A percentile compares a stretch with the other conserved stretches of the same genome.
Conservation (phyloP, 2,329 filamentous ascomycete species). For the Neonectria sp. region DNA sequence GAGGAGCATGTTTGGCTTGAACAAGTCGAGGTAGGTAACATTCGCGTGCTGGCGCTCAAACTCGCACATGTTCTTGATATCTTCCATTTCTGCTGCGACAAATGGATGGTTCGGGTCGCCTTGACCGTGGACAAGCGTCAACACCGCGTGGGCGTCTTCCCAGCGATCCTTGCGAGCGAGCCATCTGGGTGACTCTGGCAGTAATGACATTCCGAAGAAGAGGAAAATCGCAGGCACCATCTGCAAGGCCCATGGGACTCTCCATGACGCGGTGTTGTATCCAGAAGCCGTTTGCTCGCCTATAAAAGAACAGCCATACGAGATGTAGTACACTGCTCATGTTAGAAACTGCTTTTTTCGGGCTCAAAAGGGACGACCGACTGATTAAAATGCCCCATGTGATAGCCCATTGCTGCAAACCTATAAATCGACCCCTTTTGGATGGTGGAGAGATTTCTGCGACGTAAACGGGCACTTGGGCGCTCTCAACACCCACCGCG, state of each 20-base stretch:
- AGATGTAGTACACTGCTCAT: no score
- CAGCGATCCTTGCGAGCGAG: conserved; percentile 74
- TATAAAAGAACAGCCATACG: conserved; percentile 75
- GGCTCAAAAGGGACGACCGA: no score
- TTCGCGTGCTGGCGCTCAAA: conserved; percentile 80
- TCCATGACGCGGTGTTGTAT: conserved; percentile 61
- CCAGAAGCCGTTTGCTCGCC: conserved; percentile 47
- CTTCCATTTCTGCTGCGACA: no score
- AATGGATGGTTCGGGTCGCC: conserved; percentile 76
- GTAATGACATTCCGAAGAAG: no score
- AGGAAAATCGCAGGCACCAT: conserved; percentile 74
- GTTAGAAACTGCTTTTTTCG: no score
- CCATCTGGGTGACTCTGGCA: conserved; percentile 76
- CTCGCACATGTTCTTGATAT: conserved; percentile 81
- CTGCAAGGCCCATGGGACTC: conserved; percentile 76
- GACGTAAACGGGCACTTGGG: conserved; percentile 77
- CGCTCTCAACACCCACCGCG: conserved; percentile 73
- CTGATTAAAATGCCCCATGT: conserved; percentile 71
- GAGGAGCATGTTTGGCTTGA: conserved; percentile 76
- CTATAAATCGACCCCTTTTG: conserved; percentile 73
- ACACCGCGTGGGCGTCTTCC: conserved; percentile 68
- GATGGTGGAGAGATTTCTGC: conserved; percentile 71
- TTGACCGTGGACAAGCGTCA: conserved; percentile 74
- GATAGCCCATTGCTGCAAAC: conserved; percentile 80
- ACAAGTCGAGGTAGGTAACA: conserved; percentile 79